phyloP scores from a whole-genome alignment of 1,284 basidiomycete genomes.

The Somion occarium region DNA sequence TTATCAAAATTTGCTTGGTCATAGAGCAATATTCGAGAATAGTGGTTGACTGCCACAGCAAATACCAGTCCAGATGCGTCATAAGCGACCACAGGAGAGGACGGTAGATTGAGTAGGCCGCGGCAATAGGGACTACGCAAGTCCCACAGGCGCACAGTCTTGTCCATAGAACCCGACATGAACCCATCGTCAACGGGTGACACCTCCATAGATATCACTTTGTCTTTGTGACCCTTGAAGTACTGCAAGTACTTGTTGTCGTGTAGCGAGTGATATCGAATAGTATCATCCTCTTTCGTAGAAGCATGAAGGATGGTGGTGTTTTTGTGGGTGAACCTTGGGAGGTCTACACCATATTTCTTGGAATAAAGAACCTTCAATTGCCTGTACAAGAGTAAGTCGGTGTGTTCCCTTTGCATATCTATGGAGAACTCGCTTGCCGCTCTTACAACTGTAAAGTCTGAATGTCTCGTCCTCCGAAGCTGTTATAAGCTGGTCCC shows the following conservation, averaged over 20 bases:
- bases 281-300: slow-evolving; percentile 92
- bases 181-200: slow-evolving; percentile 94
- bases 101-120: slow-evolving; percentile 67
- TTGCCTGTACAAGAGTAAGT: slow-evolving; percentile 43
- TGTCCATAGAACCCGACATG: slow-evolving; percentile 91
- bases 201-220: slow-evolving; percentile 88
- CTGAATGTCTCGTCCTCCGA: slow-evolving; percentile 93
- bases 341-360: slow-evolving; percentile 95
- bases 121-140: slow-evolving; percentile 76
- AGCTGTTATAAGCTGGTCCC: slow-evolving; percentile 82
- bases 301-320: slow-evolving; percentile 87
- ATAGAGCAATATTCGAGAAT: slow-evolving; percentile 83
- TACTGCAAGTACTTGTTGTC: slow-evolving; percentile 96
- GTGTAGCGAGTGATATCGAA: slow-evolving; percentile 92
- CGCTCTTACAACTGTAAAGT: slow-evolving; percentile 83
- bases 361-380: slow-evolving; percentile 83
- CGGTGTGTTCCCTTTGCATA: slow-evolving; percentile 21
- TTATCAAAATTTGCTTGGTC: slow-evolving; percentile 89
- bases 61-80: slow-evolving; percentile 90
- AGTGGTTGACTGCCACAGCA: slow-evolving; percentile 87
- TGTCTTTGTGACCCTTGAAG: slow-evolving; percentile 90
- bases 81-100: slow-evolving; percentile 82
- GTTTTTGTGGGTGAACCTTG: slow-evolving; percentile 90
- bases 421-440: slow-evolving; percentile 72
- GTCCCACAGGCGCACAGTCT: slow-evolving; percentile 97